Evolutionary conservation across 1,139 yeast species (phyloP), one percentile per base, ranked within the genome.

Genomic region (Taphrina deformans): DNA sequence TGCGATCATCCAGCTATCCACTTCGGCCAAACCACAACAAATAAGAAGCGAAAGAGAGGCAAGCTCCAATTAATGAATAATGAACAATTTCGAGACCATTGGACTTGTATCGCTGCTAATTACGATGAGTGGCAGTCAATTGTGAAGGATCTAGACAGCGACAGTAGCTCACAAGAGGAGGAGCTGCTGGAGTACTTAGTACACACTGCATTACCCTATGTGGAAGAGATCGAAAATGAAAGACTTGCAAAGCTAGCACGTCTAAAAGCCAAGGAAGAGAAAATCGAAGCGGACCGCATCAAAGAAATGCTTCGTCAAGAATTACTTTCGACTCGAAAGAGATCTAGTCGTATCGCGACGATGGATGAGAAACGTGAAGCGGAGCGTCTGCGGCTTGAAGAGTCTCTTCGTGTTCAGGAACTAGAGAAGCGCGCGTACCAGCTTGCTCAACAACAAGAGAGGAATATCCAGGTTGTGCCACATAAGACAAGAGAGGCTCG

Each of bases 401-500:
- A 38, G 21, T n/a, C 27, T 18, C 40, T 26, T 10, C 55, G 41
- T 12, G 23, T n/a, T 7, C 50, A 50, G 7, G 50, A 50, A 33
- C 18, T 59, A 9, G 50, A 59, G 41, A n/a, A 10, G 26, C 27
- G 38, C 12, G 55, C 62, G 16, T 23, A 48, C 12, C 24, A 10
- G 5, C 35, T 33, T 16, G 40, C 27, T 16, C 35, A 38, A 18
- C 40, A 26, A 29, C 51, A 59, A 6, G 46, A 40, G 18, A 18
- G 4, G n/a, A 29, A 18, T 9, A 12, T 14, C 10, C 18, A 18
- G 12, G 26, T 31, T n/a, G 40, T 14, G 27, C 21, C 31, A n/a
- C 51, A 26, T 9, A n/a, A 38, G n/a, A 59, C 63, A 21, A 50
- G 63, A 40, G 63, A 59, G 21, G 63, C 63, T 38, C 55, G 63